Evolutionary conservation across 2,329 filamentous ascomycete species (phyloP).

Genomic region (Aspergillus nomiae): DNA sequence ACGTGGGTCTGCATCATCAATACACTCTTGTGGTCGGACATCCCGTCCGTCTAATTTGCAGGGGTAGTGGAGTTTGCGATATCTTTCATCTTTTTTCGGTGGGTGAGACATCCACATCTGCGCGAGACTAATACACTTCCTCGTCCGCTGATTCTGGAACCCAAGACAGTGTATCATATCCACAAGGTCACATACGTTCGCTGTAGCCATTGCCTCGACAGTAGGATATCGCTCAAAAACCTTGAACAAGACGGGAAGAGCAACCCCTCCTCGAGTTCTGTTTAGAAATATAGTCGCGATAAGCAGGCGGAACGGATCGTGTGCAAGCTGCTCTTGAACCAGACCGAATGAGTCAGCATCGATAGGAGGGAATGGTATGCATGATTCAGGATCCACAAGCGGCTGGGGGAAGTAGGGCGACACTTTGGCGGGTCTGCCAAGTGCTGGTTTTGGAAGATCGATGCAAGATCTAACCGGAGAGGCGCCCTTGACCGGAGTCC

Average conservation of each 20-base stretch:
- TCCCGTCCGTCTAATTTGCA: conserved; percentile 51
- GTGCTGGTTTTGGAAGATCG: conserved; percentile 15
- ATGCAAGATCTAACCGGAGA: conserved; percentile 5
- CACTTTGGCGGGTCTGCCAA: conserved; percentile 29
- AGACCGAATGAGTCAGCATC: conserved; percentile 69
- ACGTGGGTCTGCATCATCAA: conserved; percentile 52
- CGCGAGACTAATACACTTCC: conserved; percentile 70
- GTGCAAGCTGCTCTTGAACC: conserved; percentile 76
- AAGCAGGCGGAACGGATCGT: conserved; percentile 76
- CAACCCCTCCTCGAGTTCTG: conserved; percentile 71
- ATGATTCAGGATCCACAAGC: conserved; percentile 42
- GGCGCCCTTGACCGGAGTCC: conserved; percentile 12
- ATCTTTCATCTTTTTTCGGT: conserved; percentile 61
- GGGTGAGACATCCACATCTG: conserved; percentile 66
- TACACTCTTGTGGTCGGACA: conserved; percentile 49
- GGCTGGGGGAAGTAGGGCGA: conserved; percentile 48
- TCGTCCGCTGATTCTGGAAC: conserved; percentile 67
- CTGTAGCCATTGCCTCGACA: conserved; percentile 61
- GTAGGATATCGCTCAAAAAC: conserved; percentile 71
- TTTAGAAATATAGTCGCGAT: conserved; percentile 84
- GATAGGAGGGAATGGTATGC: conserved; percentile 66
- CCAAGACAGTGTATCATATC: conserved; percentile 70
- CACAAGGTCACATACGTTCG: conserved; percentile 59
- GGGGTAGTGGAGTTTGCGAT: conserved; percentile 60
- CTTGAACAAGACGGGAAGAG: conserved; percentile 73